Evolutionary conservation across 306 rosid genomes (phyloP).

Genomic region (Alnus rubra): DNA sequence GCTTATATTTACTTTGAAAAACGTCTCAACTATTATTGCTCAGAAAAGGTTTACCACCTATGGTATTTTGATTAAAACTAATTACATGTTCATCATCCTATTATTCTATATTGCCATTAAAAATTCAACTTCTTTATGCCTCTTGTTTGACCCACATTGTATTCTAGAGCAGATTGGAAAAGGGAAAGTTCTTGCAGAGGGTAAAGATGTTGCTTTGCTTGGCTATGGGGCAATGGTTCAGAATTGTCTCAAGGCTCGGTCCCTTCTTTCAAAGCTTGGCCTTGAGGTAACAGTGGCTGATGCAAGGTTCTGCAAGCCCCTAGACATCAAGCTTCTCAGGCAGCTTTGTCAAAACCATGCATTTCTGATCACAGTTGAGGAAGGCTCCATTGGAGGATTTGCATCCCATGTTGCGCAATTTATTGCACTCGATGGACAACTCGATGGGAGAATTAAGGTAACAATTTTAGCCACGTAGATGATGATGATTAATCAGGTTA

Average conservation of each 20-base stretch:
- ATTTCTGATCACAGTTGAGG: conserved; percentile 87
- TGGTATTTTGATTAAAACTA: background rate
- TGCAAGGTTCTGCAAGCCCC: conserved; percentile 98
- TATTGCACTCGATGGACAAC: conserved; percentile 79
- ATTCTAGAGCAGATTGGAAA: conserved; percentile 65
- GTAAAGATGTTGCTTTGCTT: conserved; percentile 80
- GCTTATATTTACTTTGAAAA: conserved; percentile 17
- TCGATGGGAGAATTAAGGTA: conserved; percentile 82
- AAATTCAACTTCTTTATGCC: background rate
- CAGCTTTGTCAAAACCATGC: conserved; percentile 77
- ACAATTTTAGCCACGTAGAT: conserved; percentile 13
- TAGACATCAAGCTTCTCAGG: conserved; percentile 79
- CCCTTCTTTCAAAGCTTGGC: conserved; percentile 82
- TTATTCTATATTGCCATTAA: background rate
- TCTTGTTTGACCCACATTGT: conserved; percentile 13
- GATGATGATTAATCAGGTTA: too few relatives aligned
- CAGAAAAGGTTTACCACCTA: conserved; percentile 9
- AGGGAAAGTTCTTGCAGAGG: conserved; percentile 80
- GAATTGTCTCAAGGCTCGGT: conserved; percentile 80
- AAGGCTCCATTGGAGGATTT: conserved; percentile 92
- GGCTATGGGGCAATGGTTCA: conserved; percentile 97
- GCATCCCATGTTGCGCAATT: conserved; percentile 96
- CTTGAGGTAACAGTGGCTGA: conserved; percentile 92
- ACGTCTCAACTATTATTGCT: conserved; percentile 11
- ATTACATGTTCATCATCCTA: background rate